Conservation (phyloP, 139 green algal species). For the Auxenochlorella pyrenoidosa region DNA sequence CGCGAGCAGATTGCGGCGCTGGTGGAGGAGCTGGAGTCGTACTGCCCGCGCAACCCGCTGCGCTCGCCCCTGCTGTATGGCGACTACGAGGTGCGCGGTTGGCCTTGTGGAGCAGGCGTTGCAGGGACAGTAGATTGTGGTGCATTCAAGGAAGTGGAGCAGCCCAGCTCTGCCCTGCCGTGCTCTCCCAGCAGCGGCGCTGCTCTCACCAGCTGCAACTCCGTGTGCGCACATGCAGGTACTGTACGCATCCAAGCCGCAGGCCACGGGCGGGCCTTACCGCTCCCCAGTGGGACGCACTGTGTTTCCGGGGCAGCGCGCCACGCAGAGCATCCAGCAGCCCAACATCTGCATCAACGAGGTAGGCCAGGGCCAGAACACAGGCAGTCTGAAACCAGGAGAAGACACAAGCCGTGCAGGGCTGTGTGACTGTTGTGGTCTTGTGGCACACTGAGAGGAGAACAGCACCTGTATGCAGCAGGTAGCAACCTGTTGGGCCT, state of each 20-base stretch:
- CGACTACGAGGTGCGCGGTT: constrained; percentile 30
- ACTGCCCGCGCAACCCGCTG: constrained; percentile 42
- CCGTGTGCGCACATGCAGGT: neutral
- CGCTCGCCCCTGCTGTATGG: constrained; percentile 39
- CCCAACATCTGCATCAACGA: constrained; percentile 44
- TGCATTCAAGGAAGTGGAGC: no score
- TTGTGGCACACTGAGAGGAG: no score
- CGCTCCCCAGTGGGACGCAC: constrained; percentile 30
- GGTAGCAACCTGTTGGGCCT: neutral
- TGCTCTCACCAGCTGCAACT: neutral
- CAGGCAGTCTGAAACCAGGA: no score
- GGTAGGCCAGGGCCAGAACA: neutral
- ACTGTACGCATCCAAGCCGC: constrained; percentile 44
- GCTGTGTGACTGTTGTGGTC: no score
- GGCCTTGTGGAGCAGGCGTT: neutral
- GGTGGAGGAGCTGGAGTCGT: constrained; percentile 40
- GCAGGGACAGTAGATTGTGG: no score
- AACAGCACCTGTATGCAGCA: neutral
- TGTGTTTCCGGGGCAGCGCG: constrained; percentile 43
- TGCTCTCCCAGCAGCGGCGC: no score
- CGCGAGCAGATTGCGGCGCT: constrained; percentile 39
- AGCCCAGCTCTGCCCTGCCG: no score
- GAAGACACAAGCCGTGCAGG: no score
- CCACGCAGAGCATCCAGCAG: constrained; percentile 21
- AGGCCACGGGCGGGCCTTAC: constrained; percentile 36